These are phyloP conservation scores for Peronospora farinosa DNA, from an alignment of 352 stramenopile species.

Conservation along the genomic window DNA sequence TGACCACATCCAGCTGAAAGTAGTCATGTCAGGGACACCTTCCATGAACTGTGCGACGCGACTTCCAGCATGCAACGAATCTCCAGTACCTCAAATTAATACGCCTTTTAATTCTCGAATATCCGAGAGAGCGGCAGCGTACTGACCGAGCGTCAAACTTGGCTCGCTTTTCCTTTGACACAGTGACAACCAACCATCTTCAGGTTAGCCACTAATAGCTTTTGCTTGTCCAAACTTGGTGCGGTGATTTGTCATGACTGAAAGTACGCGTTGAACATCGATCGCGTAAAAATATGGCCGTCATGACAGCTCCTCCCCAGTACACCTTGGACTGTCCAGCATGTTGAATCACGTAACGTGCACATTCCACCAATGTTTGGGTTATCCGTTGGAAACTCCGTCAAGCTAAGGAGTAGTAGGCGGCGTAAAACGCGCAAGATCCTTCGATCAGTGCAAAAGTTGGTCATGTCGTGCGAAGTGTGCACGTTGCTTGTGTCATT, in stretches of 20 bases:
- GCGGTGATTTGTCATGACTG: neutral
- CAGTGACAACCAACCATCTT: constrained; percentile 2
- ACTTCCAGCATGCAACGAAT: neutral
- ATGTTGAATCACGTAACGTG: constrained; percentile 2
- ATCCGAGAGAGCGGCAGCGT: constrained; percentile 1
- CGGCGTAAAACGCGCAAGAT: constrained; percentile 18
- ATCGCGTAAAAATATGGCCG: constrained; percentile 2
- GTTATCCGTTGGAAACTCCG: constrained; percentile 9
- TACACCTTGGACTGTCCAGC: constrained; percentile 1
- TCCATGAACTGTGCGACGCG: neutral
- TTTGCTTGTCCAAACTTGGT: neutral
- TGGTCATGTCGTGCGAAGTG: constrained; percentile 3
- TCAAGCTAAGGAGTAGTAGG: constrained; percentile 10
- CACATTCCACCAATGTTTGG: constrained; percentile 1
- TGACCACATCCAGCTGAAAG: too few relatives aligned
- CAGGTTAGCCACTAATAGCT: neutral
- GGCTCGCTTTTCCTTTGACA: neutral
- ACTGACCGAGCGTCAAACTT: constrained; percentile 2
- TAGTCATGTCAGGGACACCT: neutral
- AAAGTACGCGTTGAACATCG: constrained; percentile 1
- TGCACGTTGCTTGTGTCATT: constrained; percentile 4
- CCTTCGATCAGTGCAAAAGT: constrained; percentile 1
- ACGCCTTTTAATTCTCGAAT: neutral
- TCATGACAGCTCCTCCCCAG: constrained; percentile 4
- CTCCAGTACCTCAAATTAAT: neutral